A percentile compares a stretch with the other conserved stretches of the same genome.
These are phyloP conservation scores for Penicillium sp. DNA, from an alignment of 2,329 filamentous ascomycete genomes.

Conservation along the genomic window DNA sequence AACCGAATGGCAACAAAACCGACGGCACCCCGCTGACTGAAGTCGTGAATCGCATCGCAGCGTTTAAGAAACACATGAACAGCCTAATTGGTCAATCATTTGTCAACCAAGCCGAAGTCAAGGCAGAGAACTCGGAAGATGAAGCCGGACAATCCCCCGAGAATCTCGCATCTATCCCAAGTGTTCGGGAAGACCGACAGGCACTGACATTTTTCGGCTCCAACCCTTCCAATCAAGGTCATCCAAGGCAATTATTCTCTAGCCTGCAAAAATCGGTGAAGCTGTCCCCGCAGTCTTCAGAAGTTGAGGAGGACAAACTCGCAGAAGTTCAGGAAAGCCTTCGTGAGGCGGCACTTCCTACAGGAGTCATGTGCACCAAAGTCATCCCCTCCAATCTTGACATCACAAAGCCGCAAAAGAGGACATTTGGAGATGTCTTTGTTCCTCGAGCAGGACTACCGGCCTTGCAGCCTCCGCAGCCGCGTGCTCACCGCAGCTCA, in stretches of 20 bases:
- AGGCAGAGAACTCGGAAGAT: conserved; percentile 30
- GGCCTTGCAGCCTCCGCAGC: conserved; percentile 38
- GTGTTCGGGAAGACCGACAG: conserved; percentile 46
- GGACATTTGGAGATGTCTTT: conserved; percentile 44
- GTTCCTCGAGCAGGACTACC: conserved; percentile 34
- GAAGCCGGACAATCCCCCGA: conserved; percentile 32
- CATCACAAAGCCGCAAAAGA: conserved; percentile 22
- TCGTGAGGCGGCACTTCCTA: conserved; percentile 63
- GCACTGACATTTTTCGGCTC: conserved; percentile 76
- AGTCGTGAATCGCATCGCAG: conserved; percentile 42
- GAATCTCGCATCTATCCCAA: conserved; percentile 33
- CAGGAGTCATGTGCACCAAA: conserved; percentile 65
- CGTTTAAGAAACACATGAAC: conserved; percentile 59
- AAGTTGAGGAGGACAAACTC: conserved; percentile 29
- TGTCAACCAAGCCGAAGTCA: conserved; percentile 36
- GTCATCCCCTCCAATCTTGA: conserved; percentile 49
- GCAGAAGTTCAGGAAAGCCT: conserved; percentile 47
- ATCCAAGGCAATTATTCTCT: conserved; percentile 75
- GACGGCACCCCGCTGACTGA: conserved; percentile 29
- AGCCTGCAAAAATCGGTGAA: conserved; percentile 59
- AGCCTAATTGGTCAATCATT: conserved; percentile 59
- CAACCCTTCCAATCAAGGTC: conserved; percentile 64
- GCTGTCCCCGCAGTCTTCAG: conserved; percentile 31
- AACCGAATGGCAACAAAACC: conserved; percentile 21
- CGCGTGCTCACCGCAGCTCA: conserved; percentile 29